Percentiles rank a stretch among this genome's conserved stretches.
phyloP scores from a whole-genome alignment of 345 rosid species.

The Clausena lansium region DNA sequence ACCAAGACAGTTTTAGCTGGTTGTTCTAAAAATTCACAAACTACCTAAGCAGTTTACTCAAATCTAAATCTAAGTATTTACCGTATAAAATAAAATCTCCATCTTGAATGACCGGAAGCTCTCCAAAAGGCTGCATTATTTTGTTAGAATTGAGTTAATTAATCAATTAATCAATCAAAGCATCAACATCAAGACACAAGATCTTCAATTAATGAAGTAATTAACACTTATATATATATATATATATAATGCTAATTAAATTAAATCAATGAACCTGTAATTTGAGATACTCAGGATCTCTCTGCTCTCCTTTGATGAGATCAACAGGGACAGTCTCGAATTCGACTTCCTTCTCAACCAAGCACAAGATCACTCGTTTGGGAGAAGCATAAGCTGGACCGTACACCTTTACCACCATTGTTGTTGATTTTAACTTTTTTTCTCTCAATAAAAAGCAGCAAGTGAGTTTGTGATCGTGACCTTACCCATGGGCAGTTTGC shows the following conservation, averaged over 20 bases:
- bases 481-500: too few relatives aligned
- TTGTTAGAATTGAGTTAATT: background rate
- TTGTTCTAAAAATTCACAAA: too few relatives aligned
- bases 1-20: too few relatives aligned
- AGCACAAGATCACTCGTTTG: constrained; percentile 47
- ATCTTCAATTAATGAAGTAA: too few relatives aligned
- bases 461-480: too few relatives aligned
- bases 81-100: constrained; percentile 68
- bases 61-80: constrained; percentile 14
- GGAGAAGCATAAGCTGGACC: constrained; percentile 54
- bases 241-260: too few relatives aligned
- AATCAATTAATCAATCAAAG: too few relatives aligned
- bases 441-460: too few relatives aligned
- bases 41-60: too few relatives aligned
- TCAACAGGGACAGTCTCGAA: constrained; percentile 61
- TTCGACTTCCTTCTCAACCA: constrained; percentile 52
- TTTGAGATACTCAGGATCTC: constrained; percentile 47
- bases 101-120: constrained; percentile 62
- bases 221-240: too few relatives aligned
- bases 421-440: background rate
- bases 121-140: constrained; percentile 63
- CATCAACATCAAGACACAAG: too few relatives aligned
- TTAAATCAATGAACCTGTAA: constrained; percentile 42
- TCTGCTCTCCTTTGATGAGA: constrained; percentile 64
- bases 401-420: constrained; percentile 39